These are phyloP conservation scores for Persicaria maculosa DNA, from an alignment of 148 eudicot genomes.

Conservation along the genomic window DNA sequence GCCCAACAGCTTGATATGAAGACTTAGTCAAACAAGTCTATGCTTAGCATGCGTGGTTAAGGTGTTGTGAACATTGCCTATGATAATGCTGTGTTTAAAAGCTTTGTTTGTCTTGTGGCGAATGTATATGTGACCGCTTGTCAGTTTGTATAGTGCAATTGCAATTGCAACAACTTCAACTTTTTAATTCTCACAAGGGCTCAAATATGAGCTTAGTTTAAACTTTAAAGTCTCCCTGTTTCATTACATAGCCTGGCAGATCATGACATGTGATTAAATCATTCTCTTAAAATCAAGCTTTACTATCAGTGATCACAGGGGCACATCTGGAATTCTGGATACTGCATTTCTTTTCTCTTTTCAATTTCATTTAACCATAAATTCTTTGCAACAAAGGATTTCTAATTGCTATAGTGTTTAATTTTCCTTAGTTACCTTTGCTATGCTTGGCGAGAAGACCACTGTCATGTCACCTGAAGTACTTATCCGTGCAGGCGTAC, in stretches of 20 bases:
- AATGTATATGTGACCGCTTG: neutral
- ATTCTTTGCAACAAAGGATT: neutral
- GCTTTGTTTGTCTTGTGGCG: neutral
- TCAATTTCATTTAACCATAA: neutral
- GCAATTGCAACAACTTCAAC: no score
- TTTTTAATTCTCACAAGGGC: no score
- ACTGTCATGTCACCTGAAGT: slow-evolving; percentile 98
- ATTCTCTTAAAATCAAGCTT: neutral
- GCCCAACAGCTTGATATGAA: neutral
- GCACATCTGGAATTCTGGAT: neutral
- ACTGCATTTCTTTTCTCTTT: neutral
- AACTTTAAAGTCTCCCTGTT: neutral
- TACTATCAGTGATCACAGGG: neutral
- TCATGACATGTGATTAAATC: neutral
- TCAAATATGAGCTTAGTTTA: no score
- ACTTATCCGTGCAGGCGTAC: slow-evolving; percentile 73
- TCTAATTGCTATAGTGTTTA: neutral
- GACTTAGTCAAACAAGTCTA: neutral
- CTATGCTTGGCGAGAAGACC: slow-evolving; percentile 88
- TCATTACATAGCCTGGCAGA: neutral
- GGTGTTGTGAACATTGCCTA: neutral
- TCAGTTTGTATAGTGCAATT: neutral
- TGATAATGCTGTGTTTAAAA: no score
- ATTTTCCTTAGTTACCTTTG: slow-evolving; percentile 65
- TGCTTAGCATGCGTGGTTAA: neutral